Percentiles rank a stretch among this genome's conserved stretches.
These are phyloP conservation scores for Phytophthora parvispora DNA, from an alignment of 352 stramenopile species.

Conservation along the genomic window DNA sequence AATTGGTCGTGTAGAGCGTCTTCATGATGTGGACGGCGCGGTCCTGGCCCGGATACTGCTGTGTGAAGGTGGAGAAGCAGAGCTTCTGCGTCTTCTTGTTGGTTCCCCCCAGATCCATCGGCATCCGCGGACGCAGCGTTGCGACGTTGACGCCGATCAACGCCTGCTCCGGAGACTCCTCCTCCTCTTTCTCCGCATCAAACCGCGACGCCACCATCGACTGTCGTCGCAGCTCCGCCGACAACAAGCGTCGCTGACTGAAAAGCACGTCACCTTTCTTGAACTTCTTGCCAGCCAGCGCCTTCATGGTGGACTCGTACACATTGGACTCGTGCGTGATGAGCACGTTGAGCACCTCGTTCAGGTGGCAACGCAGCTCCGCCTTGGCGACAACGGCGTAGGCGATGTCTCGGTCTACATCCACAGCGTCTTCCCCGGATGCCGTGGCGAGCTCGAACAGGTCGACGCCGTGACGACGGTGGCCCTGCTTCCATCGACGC, in stretches of 20 bases:
- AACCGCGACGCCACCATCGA: slow-evolving; percentile 30
- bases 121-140: slow-evolving; percentile 35
- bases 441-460: slow-evolving; percentile 51
- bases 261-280: slow-evolving; percentile 56
- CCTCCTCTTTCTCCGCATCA: slow-evolving; percentile 14
- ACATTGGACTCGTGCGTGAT: slow-evolving; percentile 46
- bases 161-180: slow-evolving; percentile 30
- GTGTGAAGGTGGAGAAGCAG: slow-evolving; percentile 58
- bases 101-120: slow-evolving; percentile 27
- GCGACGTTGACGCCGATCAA: slow-evolving; percentile 41
- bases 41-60: slow-evolving; percentile 51
- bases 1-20: slow-evolving; percentile 63
- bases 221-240: slow-evolving; percentile 32
- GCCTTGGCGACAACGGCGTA: slow-evolving; percentile 61
- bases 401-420: slow-evolving; percentile 44
- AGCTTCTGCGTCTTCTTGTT: slow-evolving; percentile 58
- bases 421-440: slow-evolving; percentile 16
- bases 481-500: slow-evolving; percentile 50
- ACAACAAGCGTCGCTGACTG: slow-evolving; percentile 35
- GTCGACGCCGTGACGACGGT: slow-evolving; percentile 48
- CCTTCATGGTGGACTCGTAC: slow-evolving; percentile 59
- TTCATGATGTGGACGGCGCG: slow-evolving; percentile 74
- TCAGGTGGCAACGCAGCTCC: slow-evolving; percentile 61
- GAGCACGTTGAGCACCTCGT: slow-evolving; percentile 68
- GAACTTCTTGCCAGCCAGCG: slow-evolving; percentile 55